These are phyloP conservation scores for Sugiyamaella mastotermitis DNA, from an alignment of 805 yeast species.

Conservation along the genomic window DNA sequence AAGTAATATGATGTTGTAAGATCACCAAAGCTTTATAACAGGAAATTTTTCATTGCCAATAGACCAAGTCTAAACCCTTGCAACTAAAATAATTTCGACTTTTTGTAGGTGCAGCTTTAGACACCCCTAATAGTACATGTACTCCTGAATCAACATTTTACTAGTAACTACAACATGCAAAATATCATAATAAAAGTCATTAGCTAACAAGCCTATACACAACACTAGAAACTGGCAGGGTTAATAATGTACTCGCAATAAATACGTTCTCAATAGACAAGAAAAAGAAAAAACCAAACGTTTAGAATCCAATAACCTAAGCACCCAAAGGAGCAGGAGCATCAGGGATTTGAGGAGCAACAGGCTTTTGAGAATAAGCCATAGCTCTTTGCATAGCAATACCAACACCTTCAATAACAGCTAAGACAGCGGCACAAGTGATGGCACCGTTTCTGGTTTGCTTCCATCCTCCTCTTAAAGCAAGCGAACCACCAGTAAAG, in stretches of 20 bases:
- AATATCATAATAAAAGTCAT: too few relatives aligned
- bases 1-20: too few relatives aligned
- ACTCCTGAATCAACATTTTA: too few relatives aligned
- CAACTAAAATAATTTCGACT: too few relatives aligned
- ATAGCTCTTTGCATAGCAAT: conserved; percentile 87
- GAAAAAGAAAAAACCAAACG: background rate
- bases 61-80: too few relatives aligned
- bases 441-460: conserved; percentile 95
- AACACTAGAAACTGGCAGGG: background rate
- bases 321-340: conserved; percentile 22
- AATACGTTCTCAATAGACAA: too few relatives aligned
- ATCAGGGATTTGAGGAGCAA: conserved; percentile 31
- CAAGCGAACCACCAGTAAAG: conserved; percentile 96
- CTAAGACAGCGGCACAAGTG: conserved; percentile 94
- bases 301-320: conserved; percentile 8
- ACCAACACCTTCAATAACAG: conserved; percentile 97
- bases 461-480: conserved; percentile 98
- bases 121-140: too few relatives aligned
- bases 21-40: too few relatives aligned
- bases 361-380: conserved; percentile 75
- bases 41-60: too few relatives aligned
- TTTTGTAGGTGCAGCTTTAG: too few relatives aligned
- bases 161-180: too few relatives aligned
- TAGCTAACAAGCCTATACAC: background rate
- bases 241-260: too few relatives aligned